These are phyloP conservation scores for Candida anutae DNA, from an alignment of 1,139 yeast species.

Conservation along the genomic window DNA sequence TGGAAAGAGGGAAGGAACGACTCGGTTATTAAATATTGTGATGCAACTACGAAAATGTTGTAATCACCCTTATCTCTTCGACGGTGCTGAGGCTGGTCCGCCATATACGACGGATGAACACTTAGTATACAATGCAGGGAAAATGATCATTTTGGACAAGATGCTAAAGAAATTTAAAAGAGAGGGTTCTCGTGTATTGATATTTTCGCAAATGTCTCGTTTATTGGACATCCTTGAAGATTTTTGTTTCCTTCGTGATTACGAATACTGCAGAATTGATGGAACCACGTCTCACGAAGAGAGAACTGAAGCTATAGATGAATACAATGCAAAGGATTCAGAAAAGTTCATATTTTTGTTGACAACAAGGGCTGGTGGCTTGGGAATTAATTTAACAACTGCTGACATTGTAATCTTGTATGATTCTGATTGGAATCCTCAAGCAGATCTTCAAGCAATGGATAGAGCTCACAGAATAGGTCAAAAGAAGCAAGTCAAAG, in stretches of 20 bases:
- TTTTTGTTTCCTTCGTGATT: slow-evolving; percentile 78
- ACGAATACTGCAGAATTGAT: slow-evolving; percentile 86
- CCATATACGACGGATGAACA: slow-evolving; percentile 97
- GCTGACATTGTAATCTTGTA: slow-evolving; percentile 88
- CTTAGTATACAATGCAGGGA: slow-evolving; percentile 78
- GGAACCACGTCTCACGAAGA: slow-evolving; percentile 95
- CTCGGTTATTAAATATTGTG: slow-evolving; percentile 82
- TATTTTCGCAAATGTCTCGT: slow-evolving; percentile 94
- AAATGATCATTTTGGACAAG: slow-evolving; percentile 83
- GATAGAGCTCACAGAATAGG: slow-evolving; percentile 98
- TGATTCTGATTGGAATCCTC: slow-evolving; percentile 99
- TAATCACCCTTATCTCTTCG: slow-evolving; percentile 93
- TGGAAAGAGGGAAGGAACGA: slow-evolving; percentile 85
- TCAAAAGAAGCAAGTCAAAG: slow-evolving; percentile 91
- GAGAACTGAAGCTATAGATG: slow-evolving; percentile 87
- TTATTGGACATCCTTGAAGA: slow-evolving; percentile 88
- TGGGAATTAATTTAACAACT: slow-evolving; percentile 87
- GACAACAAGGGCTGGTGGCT: slow-evolving; percentile 98
- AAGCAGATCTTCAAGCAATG: slow-evolving; percentile 98
- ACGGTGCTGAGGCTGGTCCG: slow-evolving; percentile 99
- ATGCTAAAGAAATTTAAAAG: slow-evolving; percentile 61
- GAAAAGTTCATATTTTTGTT: slow-evolving; percentile 77
- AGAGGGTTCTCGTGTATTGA: slow-evolving; percentile 84
- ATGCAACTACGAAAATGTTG: slow-evolving; percentile 97
- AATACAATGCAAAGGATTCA: slow-evolving; percentile 75